Percentiles rank a stretch among this genome's conserved stretches.
Conservation (phyloP, 2,329 filamentous ascomycete species). For the Microsporum audouinii region DNA sequence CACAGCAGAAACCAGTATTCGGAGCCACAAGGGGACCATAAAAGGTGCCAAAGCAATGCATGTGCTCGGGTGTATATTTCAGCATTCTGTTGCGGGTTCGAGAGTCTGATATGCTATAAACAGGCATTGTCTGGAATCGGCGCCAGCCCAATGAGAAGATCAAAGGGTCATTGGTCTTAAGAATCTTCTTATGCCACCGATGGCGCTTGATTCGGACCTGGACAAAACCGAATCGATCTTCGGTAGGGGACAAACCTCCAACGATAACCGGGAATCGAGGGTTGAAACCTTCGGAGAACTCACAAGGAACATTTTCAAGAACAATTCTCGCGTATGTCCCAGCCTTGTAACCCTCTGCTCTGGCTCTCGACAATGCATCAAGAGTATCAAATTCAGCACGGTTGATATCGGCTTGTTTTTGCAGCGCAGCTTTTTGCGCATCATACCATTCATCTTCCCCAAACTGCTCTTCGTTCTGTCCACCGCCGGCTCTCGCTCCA, state of each 20-base stretch:
- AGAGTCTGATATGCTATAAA: slow-evolving; percentile 92
- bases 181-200: slow-evolving; percentile 97
- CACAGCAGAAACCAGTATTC: slow-evolving; percentile 89
- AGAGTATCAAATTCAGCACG: slow-evolving; percentile 81
- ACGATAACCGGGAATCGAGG: slow-evolving; percentile 73
- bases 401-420: slow-evolving; percentile 96
- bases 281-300: slow-evolving; percentile 77
- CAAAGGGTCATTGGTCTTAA: slow-evolving; percentile 94
- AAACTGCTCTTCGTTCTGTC: slow-evolving; percentile 64
- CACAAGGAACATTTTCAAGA: slow-evolving; percentile 75
- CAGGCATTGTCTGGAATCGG: slow-evolving; percentile 79
- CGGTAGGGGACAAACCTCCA: slow-evolving; percentile 82
- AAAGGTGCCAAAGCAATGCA: slow-evolving; percentile 96
- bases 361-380: slow-evolving; percentile 68
- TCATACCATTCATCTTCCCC: slow-evolving; percentile 99
- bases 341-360: slow-evolving; percentile 81
- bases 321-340: slow-evolving; percentile 90
- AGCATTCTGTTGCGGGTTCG: slow-evolving; percentile 92
- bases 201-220: slow-evolving; percentile 96
- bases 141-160: slow-evolving; percentile 97
- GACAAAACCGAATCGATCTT: slow-evolving; percentile 90
- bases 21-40: slow-evolving; percentile 91
- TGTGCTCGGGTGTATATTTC: slow-evolving; percentile 98
- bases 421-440: slow-evolving; percentile 81
- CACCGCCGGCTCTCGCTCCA: slow-evolving; percentile 54